Evolutionary conservation across 176 grass and related monocot species (phyloP).

Genomic region (Musa acuminata): DNA sequence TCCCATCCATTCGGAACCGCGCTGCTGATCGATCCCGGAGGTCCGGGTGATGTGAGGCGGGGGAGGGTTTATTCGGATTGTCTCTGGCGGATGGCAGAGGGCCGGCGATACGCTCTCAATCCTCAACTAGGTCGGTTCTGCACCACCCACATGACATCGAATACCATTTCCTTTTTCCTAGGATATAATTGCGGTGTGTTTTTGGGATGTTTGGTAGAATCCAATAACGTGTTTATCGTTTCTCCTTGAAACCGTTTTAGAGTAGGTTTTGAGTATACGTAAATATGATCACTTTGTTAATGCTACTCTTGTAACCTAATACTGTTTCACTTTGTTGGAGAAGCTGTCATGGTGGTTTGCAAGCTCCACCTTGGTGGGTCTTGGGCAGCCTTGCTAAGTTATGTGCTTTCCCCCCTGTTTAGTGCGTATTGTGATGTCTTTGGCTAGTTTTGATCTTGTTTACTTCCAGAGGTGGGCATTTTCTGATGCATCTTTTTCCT

Average conservation of each 20-base stretch:
- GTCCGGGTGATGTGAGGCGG: conserved; percentile 2
- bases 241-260: background rate
- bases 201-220: background rate
- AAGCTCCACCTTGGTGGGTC: too few species aligned
- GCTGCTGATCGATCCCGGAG: background rate
- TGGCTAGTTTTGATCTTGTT: too few species aligned
- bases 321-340: background rate
- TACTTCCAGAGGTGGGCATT: background rate
- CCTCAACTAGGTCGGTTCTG: conserved; percentile 3
- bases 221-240: background rate
- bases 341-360: background rate
- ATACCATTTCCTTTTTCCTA: background rate
- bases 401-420: background rate
- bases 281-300: background rate
- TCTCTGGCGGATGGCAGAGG: conserved; percentile 1
- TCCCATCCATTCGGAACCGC: background rate
- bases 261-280: background rate
- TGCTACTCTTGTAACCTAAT: background rate
- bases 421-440: too few species aligned
- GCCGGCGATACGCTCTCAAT: conserved; percentile 6
- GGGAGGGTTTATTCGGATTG: background rate
- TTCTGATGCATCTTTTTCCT: background rate
- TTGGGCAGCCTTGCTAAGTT: background rate
- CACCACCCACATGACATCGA: background rate
- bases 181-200: background rate